Percentiles rank a stretch among this genome's conserved stretches.
These are phyloP conservation scores for Gossypium herbaceum DNA, from an alignment of 345 rosid genomes.

Conservation along the genomic window DNA sequence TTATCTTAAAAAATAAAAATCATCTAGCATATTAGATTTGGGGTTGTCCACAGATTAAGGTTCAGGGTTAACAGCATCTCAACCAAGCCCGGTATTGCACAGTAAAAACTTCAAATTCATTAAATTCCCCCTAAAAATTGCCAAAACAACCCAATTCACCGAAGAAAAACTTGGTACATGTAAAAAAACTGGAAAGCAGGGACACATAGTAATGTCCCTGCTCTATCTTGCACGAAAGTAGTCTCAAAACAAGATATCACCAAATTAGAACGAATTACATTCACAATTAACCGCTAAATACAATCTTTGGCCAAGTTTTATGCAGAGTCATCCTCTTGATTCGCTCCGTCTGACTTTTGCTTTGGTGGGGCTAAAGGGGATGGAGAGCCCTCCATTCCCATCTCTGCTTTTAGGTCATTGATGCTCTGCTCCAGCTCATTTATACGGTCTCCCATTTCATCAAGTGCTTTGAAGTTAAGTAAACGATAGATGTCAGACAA, in stretches of 20 bases:
- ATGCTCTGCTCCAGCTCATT: constrained; percentile 72
- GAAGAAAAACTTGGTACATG: neutral
- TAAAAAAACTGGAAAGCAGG: neutral
- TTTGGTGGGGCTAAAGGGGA: constrained; percentile 47
- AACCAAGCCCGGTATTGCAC: neutral
- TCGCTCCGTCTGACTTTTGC: constrained; percentile 34
- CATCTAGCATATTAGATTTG: neutral
- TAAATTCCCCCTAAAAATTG: neutral
- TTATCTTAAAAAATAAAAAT: neutral
- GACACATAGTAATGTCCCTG: neutral
- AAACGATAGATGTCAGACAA: constrained; percentile 13
- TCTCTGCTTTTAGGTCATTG: constrained; percentile 50
- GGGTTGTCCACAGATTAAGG: neutral
- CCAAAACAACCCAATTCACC: neutral
- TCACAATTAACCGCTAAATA: constrained; percentile 3
- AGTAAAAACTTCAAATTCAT: neutral
- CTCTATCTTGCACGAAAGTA: constrained; percentile 1
- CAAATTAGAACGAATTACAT: neutral
- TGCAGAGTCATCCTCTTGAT: constrained; percentile 42
- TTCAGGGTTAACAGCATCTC: neutral
- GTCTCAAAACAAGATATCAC: neutral
- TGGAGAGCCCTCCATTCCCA: constrained; percentile 71
- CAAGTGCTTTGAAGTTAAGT: constrained; percentile 59
- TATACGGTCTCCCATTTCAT: constrained; percentile 72
- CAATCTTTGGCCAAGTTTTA: constrained; percentile 20